A percentile compares a stretch with the other conserved stretches of the same genome.
Conservation (phyloP, 768 basidiomycete species). For the Obba rivulosa region DNA sequence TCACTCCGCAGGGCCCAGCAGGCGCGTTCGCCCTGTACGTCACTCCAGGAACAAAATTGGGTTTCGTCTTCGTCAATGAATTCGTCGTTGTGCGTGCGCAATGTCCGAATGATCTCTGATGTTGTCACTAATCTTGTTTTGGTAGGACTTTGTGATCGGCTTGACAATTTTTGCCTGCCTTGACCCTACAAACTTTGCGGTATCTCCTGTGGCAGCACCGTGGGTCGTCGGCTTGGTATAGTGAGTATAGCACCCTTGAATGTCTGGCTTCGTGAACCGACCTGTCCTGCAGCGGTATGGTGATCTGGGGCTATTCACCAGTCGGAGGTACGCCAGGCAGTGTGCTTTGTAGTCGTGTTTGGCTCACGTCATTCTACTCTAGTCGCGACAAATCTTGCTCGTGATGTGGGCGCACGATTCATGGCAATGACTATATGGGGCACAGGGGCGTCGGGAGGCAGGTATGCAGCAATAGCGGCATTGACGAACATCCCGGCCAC, state of each 20-base stretch:
- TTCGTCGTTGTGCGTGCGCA: conserved; percentile 42
- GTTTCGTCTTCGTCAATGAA: conserved; percentile 48
- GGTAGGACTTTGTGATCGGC: conserved; percentile 38
- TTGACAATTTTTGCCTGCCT: conserved; percentile 47
- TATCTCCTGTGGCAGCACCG: conserved; percentile 47
- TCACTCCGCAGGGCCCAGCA: conserved; percentile 26
- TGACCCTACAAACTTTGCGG: conserved; percentile 56
- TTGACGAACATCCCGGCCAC: conserved; percentile 65
- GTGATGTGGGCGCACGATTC: conserved; percentile 61
- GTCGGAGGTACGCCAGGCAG: conserved; percentile 29
- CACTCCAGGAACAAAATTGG: conserved; percentile 35
- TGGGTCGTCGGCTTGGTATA: conserved; percentile 52
- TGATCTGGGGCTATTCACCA: conserved; percentile 58
- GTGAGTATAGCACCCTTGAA: conserved; percentile 30
- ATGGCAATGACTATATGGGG: conserved; percentile 62
- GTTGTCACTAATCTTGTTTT: neutral
- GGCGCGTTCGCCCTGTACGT: conserved; percentile 53
- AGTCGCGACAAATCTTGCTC: conserved; percentile 58
- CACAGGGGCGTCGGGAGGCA: conserved; percentile 40
- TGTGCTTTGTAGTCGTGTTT: neutral
- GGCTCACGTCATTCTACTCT: neutral
- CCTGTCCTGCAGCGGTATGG: conserved; percentile 34
- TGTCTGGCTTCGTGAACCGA: neutral
- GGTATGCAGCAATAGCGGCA: conserved; percentile 58
- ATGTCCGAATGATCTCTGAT: neutral